phyloP scores from a whole-genome alignment of 768 basidiomycete species.

The Austroboletus festivus region DNA sequence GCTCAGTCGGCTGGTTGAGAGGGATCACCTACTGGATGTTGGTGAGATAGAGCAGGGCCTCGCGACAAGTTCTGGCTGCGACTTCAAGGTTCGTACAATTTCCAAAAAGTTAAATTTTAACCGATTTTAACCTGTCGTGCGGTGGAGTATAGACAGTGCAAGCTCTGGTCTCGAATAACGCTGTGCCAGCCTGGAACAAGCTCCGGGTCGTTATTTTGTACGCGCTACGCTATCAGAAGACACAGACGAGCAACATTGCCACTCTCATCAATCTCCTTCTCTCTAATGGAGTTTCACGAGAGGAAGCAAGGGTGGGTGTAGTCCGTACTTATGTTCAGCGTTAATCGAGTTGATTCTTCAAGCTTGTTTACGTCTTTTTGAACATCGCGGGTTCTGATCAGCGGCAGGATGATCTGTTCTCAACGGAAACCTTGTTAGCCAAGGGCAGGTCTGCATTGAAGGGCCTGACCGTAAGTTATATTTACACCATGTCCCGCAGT shows the following conservation, averaged over 20 bases:
- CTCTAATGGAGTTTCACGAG: conserved; percentile 69
- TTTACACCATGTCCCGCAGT: background rate
- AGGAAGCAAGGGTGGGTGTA: conserved; percentile 63
- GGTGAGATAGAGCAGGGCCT: conserved; percentile 96
- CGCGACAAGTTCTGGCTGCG: conserved; percentile 87
- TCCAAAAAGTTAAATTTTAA: background rate
- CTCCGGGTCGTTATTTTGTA: conserved; percentile 88
- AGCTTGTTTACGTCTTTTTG: conserved; percentile 92
- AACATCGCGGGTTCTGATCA: conserved; percentile 95
- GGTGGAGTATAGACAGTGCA: conserved; percentile 66
- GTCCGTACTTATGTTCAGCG: conserved; percentile 5
- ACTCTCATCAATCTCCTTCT: conserved; percentile 71
- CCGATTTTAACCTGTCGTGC: background rate
- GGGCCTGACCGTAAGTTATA: conserved; percentile 76
- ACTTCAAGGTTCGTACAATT: conserved; percentile 63
- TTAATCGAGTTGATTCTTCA: conserved; percentile 11
- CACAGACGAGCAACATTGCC: conserved; percentile 76
- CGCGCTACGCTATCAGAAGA: conserved; percentile 92
- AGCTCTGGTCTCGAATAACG: conserved; percentile 63
- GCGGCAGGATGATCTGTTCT: conserved; percentile 95
- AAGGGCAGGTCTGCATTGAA: conserved; percentile 94
- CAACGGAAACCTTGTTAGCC: conserved; percentile 90
- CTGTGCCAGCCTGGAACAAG: conserved; percentile 76
- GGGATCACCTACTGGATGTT: conserved; percentile 81
- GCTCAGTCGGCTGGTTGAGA: conserved; percentile 83